Evolutionary conservation across 768 basidiomycete species (phyloP).

Genomic region (Psilocybe tampanensis): DNA sequence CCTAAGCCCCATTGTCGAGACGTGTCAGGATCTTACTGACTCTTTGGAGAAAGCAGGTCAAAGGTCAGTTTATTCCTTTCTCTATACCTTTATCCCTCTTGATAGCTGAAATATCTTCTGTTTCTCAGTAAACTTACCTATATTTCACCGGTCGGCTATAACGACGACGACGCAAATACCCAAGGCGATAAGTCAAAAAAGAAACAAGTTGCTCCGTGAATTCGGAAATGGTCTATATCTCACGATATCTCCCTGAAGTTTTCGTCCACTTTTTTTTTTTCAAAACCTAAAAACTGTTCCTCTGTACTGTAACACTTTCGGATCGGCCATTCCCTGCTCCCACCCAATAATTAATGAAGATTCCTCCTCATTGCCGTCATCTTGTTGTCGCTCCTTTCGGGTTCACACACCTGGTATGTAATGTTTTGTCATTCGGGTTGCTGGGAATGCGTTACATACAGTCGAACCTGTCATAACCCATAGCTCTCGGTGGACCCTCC

Average conservation of each 20-base stretch:
- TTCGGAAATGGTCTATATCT: background rate
- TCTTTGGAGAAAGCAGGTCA: constrained; percentile 1
- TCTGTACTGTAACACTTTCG: too few species aligned
- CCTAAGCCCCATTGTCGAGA: background rate
- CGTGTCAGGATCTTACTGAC: constrained; percentile 3
- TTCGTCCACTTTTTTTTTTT: background rate
- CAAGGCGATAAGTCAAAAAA: background rate
- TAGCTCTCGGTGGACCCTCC: too few species aligned
- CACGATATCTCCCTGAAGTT: background rate
- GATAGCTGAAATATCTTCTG: background rate
- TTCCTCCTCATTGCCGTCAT: too few species aligned
- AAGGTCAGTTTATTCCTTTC: constrained; percentile 1
- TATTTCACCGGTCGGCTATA: background rate
- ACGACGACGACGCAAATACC: background rate
- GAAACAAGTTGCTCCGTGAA: background rate
- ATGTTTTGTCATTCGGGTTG: too few species aligned
- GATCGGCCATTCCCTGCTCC: too few species aligned
- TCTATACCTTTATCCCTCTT: background rate
- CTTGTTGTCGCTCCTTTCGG: too few species aligned
- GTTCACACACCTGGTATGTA: too few species aligned
- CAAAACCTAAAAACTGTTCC: too few species aligned
- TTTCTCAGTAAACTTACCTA: background rate
- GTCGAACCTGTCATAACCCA: too few species aligned
- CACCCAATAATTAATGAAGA: too few species aligned
- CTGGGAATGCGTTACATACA: too few species aligned